A percentile compares a stretch with the other conserved stretches of the same genome.
phyloP scores from a whole-genome alignment of 1,139 yeast species.

The Hyphopichia burtonii region DNA sequence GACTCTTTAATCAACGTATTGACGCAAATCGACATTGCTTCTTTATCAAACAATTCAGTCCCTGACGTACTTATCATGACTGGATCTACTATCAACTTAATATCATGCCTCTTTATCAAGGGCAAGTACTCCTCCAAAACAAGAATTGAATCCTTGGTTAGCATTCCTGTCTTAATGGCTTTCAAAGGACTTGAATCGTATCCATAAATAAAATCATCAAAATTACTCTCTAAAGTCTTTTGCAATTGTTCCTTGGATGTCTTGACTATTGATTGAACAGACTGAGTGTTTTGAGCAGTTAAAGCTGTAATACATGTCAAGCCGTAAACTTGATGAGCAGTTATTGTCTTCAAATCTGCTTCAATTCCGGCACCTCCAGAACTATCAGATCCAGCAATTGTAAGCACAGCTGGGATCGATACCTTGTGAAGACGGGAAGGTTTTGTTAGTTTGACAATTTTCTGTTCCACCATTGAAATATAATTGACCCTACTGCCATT shows the following conservation, averaged over 20 bases:
- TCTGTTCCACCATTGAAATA: background rate
- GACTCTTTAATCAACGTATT: slow-evolving; percentile 52
- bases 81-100: slow-evolving; percentile 68
- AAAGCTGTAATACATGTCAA: slow-evolving; percentile 78
- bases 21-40: slow-evolving; percentile 45
- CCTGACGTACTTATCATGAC: slow-evolving; percentile 85
- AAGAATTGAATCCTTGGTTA: slow-evolving; percentile 57
- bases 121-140: slow-evolving; percentile 41
- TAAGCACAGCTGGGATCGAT: slow-evolving; percentile 45
- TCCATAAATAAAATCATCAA: slow-evolving; percentile 56
- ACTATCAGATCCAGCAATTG: slow-evolving; percentile 82
- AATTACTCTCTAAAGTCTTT: slow-evolving; percentile 52
- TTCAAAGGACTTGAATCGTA: slow-evolving; percentile 38
- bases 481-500: background rate
- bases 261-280: slow-evolving; percentile 52
- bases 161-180: slow-evolving; percentile 81
- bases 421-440: background rate
- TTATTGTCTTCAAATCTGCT: slow-evolving; percentile 83
- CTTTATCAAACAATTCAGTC: slow-evolving; percentile 48
- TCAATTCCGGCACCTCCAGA: slow-evolving; percentile 97
- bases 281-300: slow-evolving; percentile 77
- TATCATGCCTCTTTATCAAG: slow-evolving; percentile 23
- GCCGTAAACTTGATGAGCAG: slow-evolving; percentile 79
- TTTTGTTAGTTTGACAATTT: background rate
- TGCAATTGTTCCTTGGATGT: slow-evolving; percentile 45